phyloP scores from a whole-genome alignment of 352 stramenopile species.

The Thraustochytrium sp. region DNA sequence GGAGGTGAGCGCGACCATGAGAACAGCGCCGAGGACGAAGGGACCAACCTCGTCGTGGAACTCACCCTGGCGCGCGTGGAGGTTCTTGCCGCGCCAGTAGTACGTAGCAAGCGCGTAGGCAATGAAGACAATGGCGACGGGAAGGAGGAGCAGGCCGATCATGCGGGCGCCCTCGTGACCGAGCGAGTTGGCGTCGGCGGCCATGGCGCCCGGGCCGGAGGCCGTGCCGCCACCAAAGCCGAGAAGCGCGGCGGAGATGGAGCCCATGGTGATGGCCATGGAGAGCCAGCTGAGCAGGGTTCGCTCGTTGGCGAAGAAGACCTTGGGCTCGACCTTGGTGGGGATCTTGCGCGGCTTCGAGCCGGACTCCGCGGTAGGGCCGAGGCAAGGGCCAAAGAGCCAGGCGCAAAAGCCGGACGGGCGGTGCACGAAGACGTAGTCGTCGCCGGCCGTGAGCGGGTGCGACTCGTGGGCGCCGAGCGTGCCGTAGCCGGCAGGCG shows the following conservation, averaged over 20 bases:
- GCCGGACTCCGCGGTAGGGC: neutral
- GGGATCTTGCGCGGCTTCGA: conserved; percentile 59
- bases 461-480: conserved; percentile 54
- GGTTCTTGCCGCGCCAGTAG: conserved; percentile 61
- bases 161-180: conserved; percentile 42
- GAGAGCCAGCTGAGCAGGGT: conserved; percentile 73
- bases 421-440: neutral
- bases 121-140: conserved; percentile 64
- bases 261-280: conserved; percentile 65
- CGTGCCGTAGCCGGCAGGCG: conserved; percentile 52
- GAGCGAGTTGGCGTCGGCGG: conserved; percentile 11
- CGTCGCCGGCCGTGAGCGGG: conserved; percentile 42
- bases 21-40: conserved; percentile 58
- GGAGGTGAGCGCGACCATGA: conserved; percentile 57
- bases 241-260: conserved; percentile 63
- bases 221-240: conserved; percentile 52
- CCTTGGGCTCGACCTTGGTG: conserved; percentile 73
- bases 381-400: neutral
- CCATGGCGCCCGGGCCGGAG: conserved; percentile 47
- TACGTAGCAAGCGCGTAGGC: conserved; percentile 68
- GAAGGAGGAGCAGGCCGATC: conserved; percentile 61
- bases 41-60: conserved; percentile 73
- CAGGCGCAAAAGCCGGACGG: neutral
- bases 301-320: conserved; percentile 76
- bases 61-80: conserved; percentile 59